Conservation (phyloP, 176 grass and related monocot genomes). For the Oryza glumipatula region DNA sequence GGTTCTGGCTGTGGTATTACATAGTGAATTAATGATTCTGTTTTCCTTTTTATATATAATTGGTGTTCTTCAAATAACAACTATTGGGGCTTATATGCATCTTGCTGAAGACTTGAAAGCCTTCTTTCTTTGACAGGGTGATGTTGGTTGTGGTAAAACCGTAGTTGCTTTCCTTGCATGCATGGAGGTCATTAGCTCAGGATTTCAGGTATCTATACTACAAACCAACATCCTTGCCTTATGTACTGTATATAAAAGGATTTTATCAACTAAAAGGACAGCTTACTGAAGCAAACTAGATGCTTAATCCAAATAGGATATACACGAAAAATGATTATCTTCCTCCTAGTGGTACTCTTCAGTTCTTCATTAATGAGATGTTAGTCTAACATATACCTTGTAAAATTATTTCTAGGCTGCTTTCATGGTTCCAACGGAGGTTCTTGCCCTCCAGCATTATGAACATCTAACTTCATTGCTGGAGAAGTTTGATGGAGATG, state of each 20-base stretch:
- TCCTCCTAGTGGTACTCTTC: slow-evolving; percentile 17
- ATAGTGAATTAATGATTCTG: background rate
- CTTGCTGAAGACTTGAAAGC: slow-evolving; percentile 22
- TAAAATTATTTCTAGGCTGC: slow-evolving; percentile 67
- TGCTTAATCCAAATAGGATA: slow-evolving; percentile 31
- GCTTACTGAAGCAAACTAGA: slow-evolving; percentile 28
- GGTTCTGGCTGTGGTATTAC: slow-evolving; percentile 9
- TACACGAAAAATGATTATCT: slow-evolving; percentile 8
- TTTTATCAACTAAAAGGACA: slow-evolving; percentile 5
- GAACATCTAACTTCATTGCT: slow-evolving; percentile 75
- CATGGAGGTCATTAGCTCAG: slow-evolving; percentile 93
- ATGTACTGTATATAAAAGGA: slow-evolving; percentile 35
- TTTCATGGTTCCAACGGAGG: slow-evolving; percentile 96
- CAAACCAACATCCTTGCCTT: slow-evolving; percentile 24
- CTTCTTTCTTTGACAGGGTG: slow-evolving; percentile 66
- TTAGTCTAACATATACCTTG: slow-evolving; percentile 33
- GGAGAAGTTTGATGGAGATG: slow-evolving; percentile 67
- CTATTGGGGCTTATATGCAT: slow-evolving; percentile 30
- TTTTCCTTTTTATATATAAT: slow-evolving; percentile 24
- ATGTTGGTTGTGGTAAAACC: slow-evolving; percentile 98
- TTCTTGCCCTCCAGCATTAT: slow-evolving; percentile 91
- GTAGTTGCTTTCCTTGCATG: slow-evolving; percentile 92
- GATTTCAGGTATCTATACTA: slow-evolving; percentile 78
- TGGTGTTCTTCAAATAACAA: slow-evolving; percentile 9
- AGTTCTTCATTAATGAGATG: slow-evolving; percentile 34